Evolutionary conservation across 2,329 filamentous ascomycete genomes (phyloP).

Genomic region (Botrytis pseudocinerea): DNA sequence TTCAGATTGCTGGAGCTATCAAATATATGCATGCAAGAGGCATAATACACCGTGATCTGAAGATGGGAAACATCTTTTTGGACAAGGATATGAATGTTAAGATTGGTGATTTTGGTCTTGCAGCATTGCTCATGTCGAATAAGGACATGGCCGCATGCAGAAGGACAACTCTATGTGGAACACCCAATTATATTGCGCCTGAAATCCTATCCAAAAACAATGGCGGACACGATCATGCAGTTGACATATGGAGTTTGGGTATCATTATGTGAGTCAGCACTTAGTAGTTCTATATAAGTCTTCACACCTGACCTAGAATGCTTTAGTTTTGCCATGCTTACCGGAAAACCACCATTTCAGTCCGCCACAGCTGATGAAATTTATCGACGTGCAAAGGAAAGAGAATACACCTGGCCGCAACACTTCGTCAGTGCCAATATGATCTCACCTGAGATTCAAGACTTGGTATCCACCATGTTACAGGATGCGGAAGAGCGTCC

Average conservation of each 20-base stretch:
- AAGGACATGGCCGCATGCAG: slow-evolving; percentile 81
- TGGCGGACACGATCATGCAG: slow-evolving; percentile 94
- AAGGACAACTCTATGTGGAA: slow-evolving; percentile 91
- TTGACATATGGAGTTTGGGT: slow-evolving; percentile 96
- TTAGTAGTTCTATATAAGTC: background rate
- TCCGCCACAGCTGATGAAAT: slow-evolving; percentile 86
- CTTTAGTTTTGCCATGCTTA: slow-evolving; percentile 85
- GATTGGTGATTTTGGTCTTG: slow-evolving; percentile 94
- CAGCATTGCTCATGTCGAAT: slow-evolving; percentile 86
- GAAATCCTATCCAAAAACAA: slow-evolving; percentile 94
- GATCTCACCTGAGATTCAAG: slow-evolving; percentile 74
- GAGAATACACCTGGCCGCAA: slow-evolving; percentile 79
- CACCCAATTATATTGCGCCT: slow-evolving; percentile 96
- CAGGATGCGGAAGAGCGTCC: slow-evolving; percentile 74
- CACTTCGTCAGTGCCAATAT: slow-evolving; percentile 64
- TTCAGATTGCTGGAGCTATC: slow-evolving; percentile 94
- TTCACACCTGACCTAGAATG: slow-evolving; percentile 35
- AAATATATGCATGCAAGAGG: slow-evolving; percentile 97
- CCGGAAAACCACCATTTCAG: slow-evolving; percentile 94
- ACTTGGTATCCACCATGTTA: slow-evolving; percentile 74
- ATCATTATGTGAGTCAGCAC: slow-evolving; percentile 76
- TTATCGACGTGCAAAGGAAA: slow-evolving; percentile 67
- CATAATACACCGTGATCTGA: slow-evolving; percentile 94
- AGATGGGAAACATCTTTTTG: slow-evolving; percentile 97
- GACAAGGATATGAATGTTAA: slow-evolving; percentile 96